phyloP scores from a whole-genome alignment of 352 stramenopile genomes.

The Phytophthora capsici region DNA sequence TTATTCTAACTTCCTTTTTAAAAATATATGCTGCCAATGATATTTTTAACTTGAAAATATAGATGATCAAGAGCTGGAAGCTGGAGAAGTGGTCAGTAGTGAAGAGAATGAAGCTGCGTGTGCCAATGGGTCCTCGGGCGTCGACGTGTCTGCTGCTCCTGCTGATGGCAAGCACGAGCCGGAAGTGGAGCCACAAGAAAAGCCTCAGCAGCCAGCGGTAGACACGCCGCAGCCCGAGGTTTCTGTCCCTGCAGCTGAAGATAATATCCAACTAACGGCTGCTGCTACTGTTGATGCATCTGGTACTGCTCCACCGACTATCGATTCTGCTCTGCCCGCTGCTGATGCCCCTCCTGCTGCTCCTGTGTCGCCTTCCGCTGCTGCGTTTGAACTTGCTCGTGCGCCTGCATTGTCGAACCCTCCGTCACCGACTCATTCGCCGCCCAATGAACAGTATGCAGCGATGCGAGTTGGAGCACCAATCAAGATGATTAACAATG shows the following conservation, averaged over 20 bases:
- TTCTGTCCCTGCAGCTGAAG: slow-evolving; percentile 25
- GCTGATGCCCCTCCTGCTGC: slow-evolving; percentile 7
- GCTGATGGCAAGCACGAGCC: slow-evolving; percentile 27
- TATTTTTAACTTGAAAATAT: not conserved
- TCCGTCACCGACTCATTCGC: slow-evolving; percentile 21
- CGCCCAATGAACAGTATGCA: slow-evolving; percentile 40
- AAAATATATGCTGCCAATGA: not conserved
- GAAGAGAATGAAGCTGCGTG: slow-evolving; percentile 38
- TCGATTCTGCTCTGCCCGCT: not conserved
- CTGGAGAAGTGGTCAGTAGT: slow-evolving; percentile 66
- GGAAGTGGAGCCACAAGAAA: slow-evolving; percentile 18
- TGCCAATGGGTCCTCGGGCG: slow-evolving; percentile 30
- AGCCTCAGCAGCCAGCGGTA: slow-evolving; percentile 20
- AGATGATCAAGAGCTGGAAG: slow-evolving; percentile 66
- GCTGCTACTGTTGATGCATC: slow-evolving; percentile 9
- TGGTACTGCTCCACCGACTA: slow-evolving; percentile 6
- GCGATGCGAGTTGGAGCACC: slow-evolving; percentile 23
- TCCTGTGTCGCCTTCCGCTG: slow-evolving; percentile 31
- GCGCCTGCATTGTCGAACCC: slow-evolving; percentile 28
- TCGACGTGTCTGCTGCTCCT: slow-evolving; percentile 30
- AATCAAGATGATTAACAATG: slow-evolving; percentile 39
- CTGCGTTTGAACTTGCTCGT: slow-evolving; percentile 34
- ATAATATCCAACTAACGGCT: slow-evolving; percentile 43
- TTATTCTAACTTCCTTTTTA: slow-evolving; percentile 4
- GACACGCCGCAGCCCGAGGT: slow-evolving; percentile 24